Evolutionary conservation across 345 rosid genomes (phyloP).

Genomic region (Balakata baccata): DNA sequence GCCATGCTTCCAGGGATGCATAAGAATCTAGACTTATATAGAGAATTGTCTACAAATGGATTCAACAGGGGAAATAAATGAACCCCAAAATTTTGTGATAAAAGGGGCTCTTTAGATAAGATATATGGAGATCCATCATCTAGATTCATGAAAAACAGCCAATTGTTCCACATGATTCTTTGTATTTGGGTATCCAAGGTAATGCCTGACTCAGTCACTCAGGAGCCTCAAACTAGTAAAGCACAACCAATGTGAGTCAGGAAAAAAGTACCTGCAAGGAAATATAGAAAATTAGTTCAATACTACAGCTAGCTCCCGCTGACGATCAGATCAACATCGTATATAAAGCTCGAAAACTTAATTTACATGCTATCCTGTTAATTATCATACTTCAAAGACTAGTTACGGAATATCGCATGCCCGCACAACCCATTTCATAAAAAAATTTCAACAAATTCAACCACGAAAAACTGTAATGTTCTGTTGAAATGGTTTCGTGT

Average conservation of each 20-base stretch:
- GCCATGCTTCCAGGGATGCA: conserved; percentile 46
- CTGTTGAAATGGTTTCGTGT: background rate
- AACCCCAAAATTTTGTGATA: conserved; percentile 37
- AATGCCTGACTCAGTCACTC: conserved; percentile 21
- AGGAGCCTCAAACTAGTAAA: conserved; percentile 15
- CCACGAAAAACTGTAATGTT: background rate
- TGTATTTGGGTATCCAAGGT: background rate
- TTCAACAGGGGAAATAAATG: conserved; percentile 39
- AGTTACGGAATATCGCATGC: background rate
- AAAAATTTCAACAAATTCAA: background rate
- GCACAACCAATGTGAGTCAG: background rate
- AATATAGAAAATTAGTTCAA: background rate
- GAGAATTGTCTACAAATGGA: conserved; percentile 32
- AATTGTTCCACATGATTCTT: conserved; percentile 39
- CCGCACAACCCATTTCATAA: background rate
- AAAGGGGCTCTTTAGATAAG: conserved; percentile 47
- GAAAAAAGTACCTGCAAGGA: conserved; percentile 7
- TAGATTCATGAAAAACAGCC: conserved; percentile 46
- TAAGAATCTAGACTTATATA: conserved; percentile 30
- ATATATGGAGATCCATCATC: conserved; percentile 42
- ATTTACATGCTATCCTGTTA: background rate
- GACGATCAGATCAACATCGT: background rate
- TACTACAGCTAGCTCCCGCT: background rate
- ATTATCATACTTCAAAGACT: background rate
- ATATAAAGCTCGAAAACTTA: background rate